Evolutionary conservation across 257 asterid species (phyloP), one percentile per base, ranked within the genome.

Genomic region (Schizonepeta tenuifolia): DNA sequence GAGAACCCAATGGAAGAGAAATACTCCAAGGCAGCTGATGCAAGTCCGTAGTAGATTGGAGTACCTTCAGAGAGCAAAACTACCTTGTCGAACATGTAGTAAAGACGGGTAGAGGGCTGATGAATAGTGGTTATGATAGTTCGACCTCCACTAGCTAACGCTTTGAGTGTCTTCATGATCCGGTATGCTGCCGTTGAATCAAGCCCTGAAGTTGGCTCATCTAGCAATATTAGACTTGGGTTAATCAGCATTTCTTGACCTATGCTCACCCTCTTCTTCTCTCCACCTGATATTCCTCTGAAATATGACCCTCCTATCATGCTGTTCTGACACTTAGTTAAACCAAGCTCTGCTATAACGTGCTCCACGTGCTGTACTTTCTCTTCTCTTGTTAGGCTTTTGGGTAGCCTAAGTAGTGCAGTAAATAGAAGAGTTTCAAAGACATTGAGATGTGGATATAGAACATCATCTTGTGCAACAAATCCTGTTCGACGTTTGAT

Each of bases 131-230:
- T 95, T 44, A 95, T 78, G 59, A 95, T 85, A 4, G 96, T 95
- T 65, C 97, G 75, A n/a, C 99, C 99, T 18, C 96, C 96, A 6
- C 73, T 67, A 14, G 98, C 96, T 0, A 95, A 85, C 57, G 83
- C 84, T 71, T 90, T 92, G 66, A 95, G 54, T 2, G 94, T 92
- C 78, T 83, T 90, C 77, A 95, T n/a, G 62, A 92, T 92, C 53
- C 94, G 75, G 59, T 82, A 89, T 35, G 99, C 98, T 1, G 97
- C 89, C 74, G 99, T 95, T 1, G 98, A 95, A 40, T 95, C 98
- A 50, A 95, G 87, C 4, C 98, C 98, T 5, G 98, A 95, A 10
- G 99, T 95, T 38, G 99, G 99, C 85, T 92, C 99, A 55, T 95
- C 99, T 13, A 95, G 84, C 74, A 95, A 31, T 22, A 95, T 46